Evolutionary conservation across 257 asterid genomes (phyloP), one percentile per base, ranked within the genome.

Genomic region (Linaria vulgaris): DNA sequence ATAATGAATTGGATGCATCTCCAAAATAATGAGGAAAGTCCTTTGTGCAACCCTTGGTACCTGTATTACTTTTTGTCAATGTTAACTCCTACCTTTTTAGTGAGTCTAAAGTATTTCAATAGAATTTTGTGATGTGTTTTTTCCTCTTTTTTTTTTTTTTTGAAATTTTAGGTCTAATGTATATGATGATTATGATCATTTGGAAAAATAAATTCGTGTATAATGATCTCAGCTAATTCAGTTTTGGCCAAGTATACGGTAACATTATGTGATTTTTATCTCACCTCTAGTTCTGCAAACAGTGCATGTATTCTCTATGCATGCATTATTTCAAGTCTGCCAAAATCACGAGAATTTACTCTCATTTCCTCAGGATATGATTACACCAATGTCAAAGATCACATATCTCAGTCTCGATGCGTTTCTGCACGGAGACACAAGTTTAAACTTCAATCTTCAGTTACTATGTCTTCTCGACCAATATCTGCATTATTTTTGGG

Each of bases 351-450:
- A 39, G 30, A 38, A 21, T 13, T 21, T 19, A 7, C 1, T 37
- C 14, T 1, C 37, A 31, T 21, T 22, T 1, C 51, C 51, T 59
- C 17, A 0, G 15, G 15, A 16, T 17, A 45, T 45, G 50, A 6
- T 12, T 7, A 45, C 50, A 14, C 50, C 15, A 20, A 59, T 23
- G 15, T 59, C 21, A 59, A 59, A 19, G 31, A 39, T 20, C 14
- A 39, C 44, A 52, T 21, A 38, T 39, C 46, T 59, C 34, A 14
- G 44, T 17, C 47, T 66, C 17, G 4, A 14, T 56, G 39, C 71
- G 31, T 55, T 51, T 66, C 50, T 45, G 16, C 6, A 41, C 5
- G n/a, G 19, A 15, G 31, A 60, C 16, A 20, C 48, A 12, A 4
- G 37, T 56, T 24, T 20, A 20, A 55, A 12, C 57, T 34, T 54